A percentile compares a stretch with the other conserved stretches of the same genome.
These are phyloP conservation scores for Pseudogymnoascus sp. DNA, from an alignment of 2,329 filamentous ascomycete species.

Conservation along the genomic window DNA sequence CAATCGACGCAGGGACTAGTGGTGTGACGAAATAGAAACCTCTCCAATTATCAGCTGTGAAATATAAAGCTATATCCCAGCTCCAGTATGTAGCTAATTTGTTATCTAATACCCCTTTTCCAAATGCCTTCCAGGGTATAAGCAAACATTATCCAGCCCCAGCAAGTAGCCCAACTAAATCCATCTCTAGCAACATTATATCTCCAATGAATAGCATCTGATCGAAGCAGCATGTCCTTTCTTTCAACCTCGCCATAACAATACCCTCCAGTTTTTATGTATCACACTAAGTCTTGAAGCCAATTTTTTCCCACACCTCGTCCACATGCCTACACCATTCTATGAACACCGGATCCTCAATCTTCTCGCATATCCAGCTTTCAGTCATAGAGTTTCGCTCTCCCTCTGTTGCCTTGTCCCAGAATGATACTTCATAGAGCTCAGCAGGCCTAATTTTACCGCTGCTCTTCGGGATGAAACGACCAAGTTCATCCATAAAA, in stretches of 20 bases:
- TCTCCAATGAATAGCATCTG: background rate
- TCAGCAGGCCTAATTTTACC: constrained; percentile 18
- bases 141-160: constrained; percentile 8
- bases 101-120: background rate
- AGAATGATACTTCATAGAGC: constrained; percentile 22
- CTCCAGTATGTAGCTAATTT: background rate
- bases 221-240: constrained; percentile 36
- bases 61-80: background rate
- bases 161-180: constrained; percentile 10
- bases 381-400: constrained; percentile 36
- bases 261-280: background rate
- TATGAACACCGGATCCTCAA: constrained; percentile 40
- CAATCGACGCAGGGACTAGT: background rate
- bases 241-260: constrained; percentile 69
- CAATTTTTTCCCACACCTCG: constrained; percentile 38
- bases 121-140: background rate
- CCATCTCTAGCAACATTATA: background rate
- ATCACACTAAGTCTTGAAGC: constrained; percentile 29
- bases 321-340: constrained; percentile 42
- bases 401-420: constrained; percentile 26
- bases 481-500: constrained; percentile 18
- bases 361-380: constrained; percentile 40
- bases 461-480: constrained; percentile 19
- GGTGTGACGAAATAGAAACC: background rate
- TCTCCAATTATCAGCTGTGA: background rate